These are phyloP conservation scores for Verticillium nonalfalfae DNA, from an alignment of 2,329 filamentous ascomycete species.

Conservation along the genomic window DNA sequence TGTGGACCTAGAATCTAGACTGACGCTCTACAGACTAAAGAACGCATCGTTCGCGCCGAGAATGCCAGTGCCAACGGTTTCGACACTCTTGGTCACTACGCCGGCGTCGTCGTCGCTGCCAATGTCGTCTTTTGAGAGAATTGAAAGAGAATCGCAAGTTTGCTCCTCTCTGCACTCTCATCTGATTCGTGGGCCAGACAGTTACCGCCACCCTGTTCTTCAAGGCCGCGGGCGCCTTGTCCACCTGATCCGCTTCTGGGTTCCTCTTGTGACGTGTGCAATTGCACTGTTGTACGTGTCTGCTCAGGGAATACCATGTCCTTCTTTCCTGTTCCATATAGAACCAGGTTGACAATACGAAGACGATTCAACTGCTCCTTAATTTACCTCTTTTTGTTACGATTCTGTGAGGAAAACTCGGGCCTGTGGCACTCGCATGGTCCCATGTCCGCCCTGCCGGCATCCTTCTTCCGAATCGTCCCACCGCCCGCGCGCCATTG, in stretches of 20 bases:
- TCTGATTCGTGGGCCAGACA: conserved; percentile 28
- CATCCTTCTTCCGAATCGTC: background rate
- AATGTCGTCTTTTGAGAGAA: conserved; percentile 36
- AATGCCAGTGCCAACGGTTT: conserved; percentile 37
- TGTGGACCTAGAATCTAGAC: background rate
- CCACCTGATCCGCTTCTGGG: background rate
- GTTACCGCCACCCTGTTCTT: conserved; percentile 30
- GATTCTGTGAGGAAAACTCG: background rate
- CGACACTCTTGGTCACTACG: conserved; percentile 36
- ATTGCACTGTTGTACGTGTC: background rate
- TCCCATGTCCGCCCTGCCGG: background rate
- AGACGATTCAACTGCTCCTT: no score
- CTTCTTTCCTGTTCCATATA: no score
- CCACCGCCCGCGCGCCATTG: background rate
- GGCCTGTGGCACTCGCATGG: background rate
- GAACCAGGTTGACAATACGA: no score
- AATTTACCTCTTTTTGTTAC: no score
- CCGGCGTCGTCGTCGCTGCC: conserved; percentile 35
- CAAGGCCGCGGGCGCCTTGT: conserved; percentile 27
- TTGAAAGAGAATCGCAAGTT: conserved; percentile 32
- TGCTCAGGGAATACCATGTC: no score
- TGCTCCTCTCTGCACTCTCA: conserved; percentile 27
- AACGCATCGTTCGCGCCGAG: conserved; percentile 46
- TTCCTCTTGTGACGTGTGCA: background rate
- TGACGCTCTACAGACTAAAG: conserved; percentile 35